Conservation (phyloP, 257 asterid species). For the Eucommia ulmoides region DNA sequence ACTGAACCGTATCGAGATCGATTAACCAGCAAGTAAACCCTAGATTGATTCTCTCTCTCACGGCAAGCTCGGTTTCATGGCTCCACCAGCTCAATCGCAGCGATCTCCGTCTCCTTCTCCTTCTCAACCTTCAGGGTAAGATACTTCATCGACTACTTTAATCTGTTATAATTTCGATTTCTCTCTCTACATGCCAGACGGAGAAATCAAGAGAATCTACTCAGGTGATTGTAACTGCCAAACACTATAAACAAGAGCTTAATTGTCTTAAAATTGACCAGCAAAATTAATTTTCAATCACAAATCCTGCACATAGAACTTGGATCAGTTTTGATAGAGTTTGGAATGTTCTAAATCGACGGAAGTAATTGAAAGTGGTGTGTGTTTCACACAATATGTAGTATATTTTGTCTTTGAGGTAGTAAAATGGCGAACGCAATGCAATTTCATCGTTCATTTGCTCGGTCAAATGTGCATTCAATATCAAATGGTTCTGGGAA, state of each 20-base stretch:
- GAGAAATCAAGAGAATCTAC: conserved; percentile 5
- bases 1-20: neutral
- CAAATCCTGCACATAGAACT: neutral
- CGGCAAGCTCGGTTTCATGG: conserved; percentile 23
- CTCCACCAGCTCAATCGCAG: conserved; percentile 79
- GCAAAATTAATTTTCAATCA: too few species aligned
- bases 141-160: conserved; percentile 5
- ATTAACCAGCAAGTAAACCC: neutral
- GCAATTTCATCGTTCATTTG: neutral
- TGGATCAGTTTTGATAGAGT: neutral
- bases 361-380: too few species aligned
- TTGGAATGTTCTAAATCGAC: neutral
- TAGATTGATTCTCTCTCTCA: neutral
- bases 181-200: neutral
- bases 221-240: neutral
- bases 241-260: neutral
- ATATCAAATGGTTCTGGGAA: conserved; percentile 4
- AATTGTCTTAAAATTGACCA: neutral
- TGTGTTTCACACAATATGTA: too few species aligned
- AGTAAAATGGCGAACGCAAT: neutral
- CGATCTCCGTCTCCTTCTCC: conserved; percentile 96
- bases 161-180: neutral
- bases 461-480: neutral
- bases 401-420: too few species aligned
- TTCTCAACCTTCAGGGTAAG: conserved; percentile 98